Evolutionary conservation across 768 basidiomycete genomes (phyloP).

Genomic region (Daedalea quercina): DNA sequence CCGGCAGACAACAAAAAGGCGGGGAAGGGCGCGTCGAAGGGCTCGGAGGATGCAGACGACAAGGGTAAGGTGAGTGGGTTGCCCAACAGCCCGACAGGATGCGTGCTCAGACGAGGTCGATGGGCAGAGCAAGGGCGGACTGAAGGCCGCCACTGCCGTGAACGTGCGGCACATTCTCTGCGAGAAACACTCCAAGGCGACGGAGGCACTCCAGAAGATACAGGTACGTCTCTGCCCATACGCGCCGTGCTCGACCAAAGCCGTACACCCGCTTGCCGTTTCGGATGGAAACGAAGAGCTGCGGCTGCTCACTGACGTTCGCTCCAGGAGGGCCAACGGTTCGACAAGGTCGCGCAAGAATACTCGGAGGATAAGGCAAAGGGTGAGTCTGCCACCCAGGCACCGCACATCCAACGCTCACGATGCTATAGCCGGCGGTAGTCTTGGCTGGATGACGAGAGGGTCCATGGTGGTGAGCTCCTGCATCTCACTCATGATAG

Average conservation of each 20-base stretch:
- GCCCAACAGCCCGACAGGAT: not conserved
- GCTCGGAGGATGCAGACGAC: conserved; percentile 8
- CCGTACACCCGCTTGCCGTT: no score
- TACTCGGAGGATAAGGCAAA: conserved; percentile 92
- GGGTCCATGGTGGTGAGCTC: conserved; percentile 74
- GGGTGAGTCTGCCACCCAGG: conserved; percentile 32
- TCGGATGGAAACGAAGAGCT: no score
- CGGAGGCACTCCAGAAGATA: conserved; percentile 73
- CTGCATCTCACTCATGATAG: not conserved
- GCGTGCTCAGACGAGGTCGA: not conserved
- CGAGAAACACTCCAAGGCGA: conserved; percentile 78
- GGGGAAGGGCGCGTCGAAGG: conserved; percentile 8
- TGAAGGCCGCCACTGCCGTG: conserved; percentile 76
- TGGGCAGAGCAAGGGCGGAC: conserved; percentile 42
- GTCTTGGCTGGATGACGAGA: conserved; percentile 80
- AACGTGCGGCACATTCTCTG: conserved; percentile 87
- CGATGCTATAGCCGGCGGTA: conserved; percentile 58
- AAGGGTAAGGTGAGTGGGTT: conserved; percentile 5
- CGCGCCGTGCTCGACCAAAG: no score
- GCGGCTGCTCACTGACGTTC: no score
- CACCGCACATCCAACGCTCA: not conserved
- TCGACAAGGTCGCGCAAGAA: conserved; percentile 86
- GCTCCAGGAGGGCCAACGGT: conserved; percentile 64
- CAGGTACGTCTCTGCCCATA: conserved; percentile 39
- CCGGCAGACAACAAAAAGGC: conserved; percentile 33